phyloP scores from a whole-genome alignment of 345 rosid species.

The Noccaea bulbosa region DNA sequence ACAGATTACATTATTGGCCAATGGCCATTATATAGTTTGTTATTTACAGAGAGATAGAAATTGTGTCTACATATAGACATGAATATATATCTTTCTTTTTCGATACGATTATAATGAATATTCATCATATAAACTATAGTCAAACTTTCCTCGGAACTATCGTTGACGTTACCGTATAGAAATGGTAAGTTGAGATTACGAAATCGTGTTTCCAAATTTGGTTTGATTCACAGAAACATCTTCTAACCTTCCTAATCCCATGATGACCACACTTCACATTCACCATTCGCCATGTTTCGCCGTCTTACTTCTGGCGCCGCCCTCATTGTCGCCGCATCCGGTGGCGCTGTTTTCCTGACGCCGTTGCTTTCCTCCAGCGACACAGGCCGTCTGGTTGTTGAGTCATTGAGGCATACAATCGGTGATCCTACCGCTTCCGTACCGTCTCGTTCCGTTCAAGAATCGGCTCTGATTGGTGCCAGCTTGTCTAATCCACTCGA shows the following conservation, averaged over 20 bases:
- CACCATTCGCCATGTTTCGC: constrained; percentile 47
- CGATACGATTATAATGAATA: no score
- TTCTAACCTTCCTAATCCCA: neutral
- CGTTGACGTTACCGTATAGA: neutral
- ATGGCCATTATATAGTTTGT: no score
- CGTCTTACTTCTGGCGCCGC: constrained; percentile 55
- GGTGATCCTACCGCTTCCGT: constrained; percentile 52
- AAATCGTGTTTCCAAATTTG: constrained; percentile 9
- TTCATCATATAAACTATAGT: no score
- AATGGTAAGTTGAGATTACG: constrained; percentile 19
- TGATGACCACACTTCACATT: neutral
- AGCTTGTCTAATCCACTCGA: constrained; percentile 65
- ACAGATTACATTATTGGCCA: no score
- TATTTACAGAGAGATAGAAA: no score
- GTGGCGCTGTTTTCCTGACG: constrained; percentile 40
- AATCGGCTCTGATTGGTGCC: constrained; percentile 57
- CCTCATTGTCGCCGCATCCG: constrained; percentile 46
- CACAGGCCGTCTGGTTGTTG: constrained; percentile 46
- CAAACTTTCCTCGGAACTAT: no score
- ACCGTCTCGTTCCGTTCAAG: constrained; percentile 69
- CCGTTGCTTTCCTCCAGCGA: constrained; percentile 54
- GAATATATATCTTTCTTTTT: no score
- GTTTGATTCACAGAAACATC: neutral
- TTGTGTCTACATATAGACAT: no score
- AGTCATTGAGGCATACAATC: constrained; percentile 51